Base-by-base conservation (phyloP, 306 rosid genomes). In the Pterocarpus macrocarpus region DNA sequence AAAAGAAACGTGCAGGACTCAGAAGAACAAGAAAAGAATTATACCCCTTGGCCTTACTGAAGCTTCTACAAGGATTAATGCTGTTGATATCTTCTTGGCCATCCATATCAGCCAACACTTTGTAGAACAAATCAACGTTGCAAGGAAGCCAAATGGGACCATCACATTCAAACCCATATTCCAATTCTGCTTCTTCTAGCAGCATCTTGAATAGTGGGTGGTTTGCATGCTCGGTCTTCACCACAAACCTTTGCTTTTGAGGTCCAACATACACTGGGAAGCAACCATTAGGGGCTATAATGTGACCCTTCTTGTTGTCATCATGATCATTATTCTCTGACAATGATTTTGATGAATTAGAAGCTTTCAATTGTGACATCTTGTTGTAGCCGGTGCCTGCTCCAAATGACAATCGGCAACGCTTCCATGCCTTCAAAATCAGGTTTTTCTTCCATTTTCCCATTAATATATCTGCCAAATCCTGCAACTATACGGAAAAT, bases 141-240 rank as follows among this genome's bases (percentile, higher is more conserved):
- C 97, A 92, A 34, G 98, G 97, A 63, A 94, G 98, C 85, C 85
- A 80, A 47, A 92, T 82, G 0, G 86, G 88, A 0, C 88, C 88
- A 67, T 85, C 86, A 72, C 59, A 39, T 10, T 43, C 38, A 13
- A 81, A 78, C 47, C 75, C 88, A 68, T 49, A 61, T 44, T 85
- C 86, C 22, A 59, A 0, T 52, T 81, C 88, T 66, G 81, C 83
- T 16, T 85, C 86, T 14, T 85, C 81, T 2, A 85, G 35, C 15
- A 85, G 69, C 64, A 7, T 67, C 75, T 43, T 38, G 68, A 81
- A 85, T 5, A 67, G 7, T 39, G 86, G 86, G 28, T 85, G 88
- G 44, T 73, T 73, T n/a, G 45, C 81, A 9, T 7, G 39, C 52
- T 81, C 55, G 0, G 50, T 85, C 30, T 85, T 67, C 43, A 85